Evolutionary conservation across 129 eudicot species (phyloP).

Genomic region (Ambrosia artemisiifolia): DNA sequence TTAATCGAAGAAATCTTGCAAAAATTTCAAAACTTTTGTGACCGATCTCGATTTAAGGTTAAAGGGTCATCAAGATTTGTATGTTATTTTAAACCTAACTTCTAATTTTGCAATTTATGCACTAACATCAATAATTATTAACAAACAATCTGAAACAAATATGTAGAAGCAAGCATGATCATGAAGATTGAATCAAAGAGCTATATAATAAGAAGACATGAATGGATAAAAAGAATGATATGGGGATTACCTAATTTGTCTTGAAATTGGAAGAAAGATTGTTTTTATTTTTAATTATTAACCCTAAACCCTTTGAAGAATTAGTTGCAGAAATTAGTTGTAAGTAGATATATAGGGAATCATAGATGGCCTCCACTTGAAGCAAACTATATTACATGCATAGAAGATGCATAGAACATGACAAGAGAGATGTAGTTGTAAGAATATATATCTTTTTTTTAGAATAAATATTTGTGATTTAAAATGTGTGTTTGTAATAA

Average conservation of each 20-base stretch:
- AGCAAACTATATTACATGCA: conserved; percentile 6
- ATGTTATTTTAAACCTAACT: background rate
- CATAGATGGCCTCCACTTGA: conserved; percentile 36
- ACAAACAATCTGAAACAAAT: conserved; percentile 17
- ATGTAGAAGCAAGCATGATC: background rate
- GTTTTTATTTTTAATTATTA: conserved; percentile 6
- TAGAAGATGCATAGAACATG: no score
- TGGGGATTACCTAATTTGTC: conserved; percentile 13
- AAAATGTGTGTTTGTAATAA: no score
- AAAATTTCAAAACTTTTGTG: background rate
- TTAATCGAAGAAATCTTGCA: background rate
- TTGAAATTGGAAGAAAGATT: background rate
- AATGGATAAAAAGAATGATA: background rate
- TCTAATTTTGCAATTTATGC: background rate
- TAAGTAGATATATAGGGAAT: conserved; percentile 13
- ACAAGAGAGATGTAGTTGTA: no score
- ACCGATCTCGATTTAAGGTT: background rate
- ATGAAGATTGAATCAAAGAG: conserved; percentile 5
- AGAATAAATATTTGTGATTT: no score
- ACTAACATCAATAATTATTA: background rate
- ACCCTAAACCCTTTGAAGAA: conserved; percentile 16
- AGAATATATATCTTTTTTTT: no score
- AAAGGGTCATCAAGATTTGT: background rate
- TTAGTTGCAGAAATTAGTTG: background rate
- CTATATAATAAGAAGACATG: background rate